Evolutionary conservation across 768 basidiomycete genomes (phyloP).

Genomic region (Dioszegia crocea): DNA sequence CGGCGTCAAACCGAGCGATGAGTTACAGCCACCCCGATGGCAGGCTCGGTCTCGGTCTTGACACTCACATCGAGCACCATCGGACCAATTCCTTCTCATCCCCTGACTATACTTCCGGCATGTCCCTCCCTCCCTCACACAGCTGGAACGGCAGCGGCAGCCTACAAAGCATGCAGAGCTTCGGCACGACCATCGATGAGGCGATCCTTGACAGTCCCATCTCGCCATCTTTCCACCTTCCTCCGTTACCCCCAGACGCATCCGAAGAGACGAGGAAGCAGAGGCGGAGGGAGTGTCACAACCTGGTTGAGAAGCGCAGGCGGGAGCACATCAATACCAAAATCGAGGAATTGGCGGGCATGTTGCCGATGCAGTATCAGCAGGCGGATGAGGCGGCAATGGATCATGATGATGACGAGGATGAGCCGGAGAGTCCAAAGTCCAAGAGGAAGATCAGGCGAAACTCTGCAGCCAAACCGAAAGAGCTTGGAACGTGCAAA

Average conservation of each 20-base stretch:
- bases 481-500: constrained; percentile 37
- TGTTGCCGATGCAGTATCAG: constrained; percentile 29
- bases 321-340: constrained; percentile 43
- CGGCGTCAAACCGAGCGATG: constrained; percentile 12
- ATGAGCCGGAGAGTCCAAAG: constrained; percentile 17
- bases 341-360: constrained; percentile 33
- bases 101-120: constrained; percentile 1
- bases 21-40: constrained; percentile 17
- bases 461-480: constrained; percentile 21
- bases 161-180: constrained; percentile 12
- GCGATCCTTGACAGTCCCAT: constrained; percentile 32
- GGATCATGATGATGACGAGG: constrained; percentile 26
- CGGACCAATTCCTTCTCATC: constrained; percentile 9
- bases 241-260: not conserved
- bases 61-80: constrained; percentile 27
- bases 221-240: constrained; percentile 21
- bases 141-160: constrained; percentile 7
- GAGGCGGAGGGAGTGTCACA: constrained; percentile 38
- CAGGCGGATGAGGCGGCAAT: constrained; percentile 13
- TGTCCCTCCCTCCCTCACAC: not conserved
- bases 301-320: constrained; percentile 40
- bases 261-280: constrained; percentile 33
- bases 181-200: constrained; percentile 24
- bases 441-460: constrained; percentile 27
- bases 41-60: constrained; percentile 22